Evolutionary conservation across 768 basidiomycete species (phyloP), one percentile per base, ranked within the genome.

Genomic region (Boletus edulis): DNA sequence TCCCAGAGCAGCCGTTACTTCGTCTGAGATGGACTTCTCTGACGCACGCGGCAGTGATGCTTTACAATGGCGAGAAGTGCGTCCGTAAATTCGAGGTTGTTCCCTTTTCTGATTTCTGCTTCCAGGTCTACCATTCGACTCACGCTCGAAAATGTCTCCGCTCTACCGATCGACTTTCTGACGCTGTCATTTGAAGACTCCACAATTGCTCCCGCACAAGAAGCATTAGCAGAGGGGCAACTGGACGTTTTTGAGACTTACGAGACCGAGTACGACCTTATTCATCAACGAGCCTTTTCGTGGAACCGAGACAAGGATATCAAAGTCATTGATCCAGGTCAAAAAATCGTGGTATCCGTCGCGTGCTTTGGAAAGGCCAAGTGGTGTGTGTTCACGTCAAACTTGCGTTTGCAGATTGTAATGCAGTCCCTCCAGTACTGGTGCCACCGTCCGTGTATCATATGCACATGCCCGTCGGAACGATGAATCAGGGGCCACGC

Each of bases 61-160:
- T 98, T 48, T 98, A 96, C 65, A 84, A 96, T 46, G 97, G 97
- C 34, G 97, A 99, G 75, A 85, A 74, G 95, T 94, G 58, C 56
- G 85, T 73, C 7, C 5, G 15, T 35, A 52, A 27, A 22, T 24
- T 58, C 20, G 37, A 58, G 15, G 15, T 7, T 48, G 22, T 31
- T 48, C 17, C 11, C 5, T 24, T 46, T 31, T 38, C 46, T 52
- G 49, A 51, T 55, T 58, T 46, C 52, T 31, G 2, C 41, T 49
- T 51, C 46, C 43, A 98, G 96, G 67, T 90, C 92, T 2, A 82
- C 76, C 6, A 84, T 98, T 45, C 86, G 90, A 4, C 77, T 98
- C 43, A 92, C 89, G 1, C 74, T 98, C 6, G 96, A 98, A 70
- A 98, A 98, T 62, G 84, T 91, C 10, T 97, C 95, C 2, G 56